Evolutionary conservation across 2,329 filamentous ascomycete genomes (phyloP), one percentile per base, ranked within the genome.

Genomic region (Capronia coronata): DNA sequence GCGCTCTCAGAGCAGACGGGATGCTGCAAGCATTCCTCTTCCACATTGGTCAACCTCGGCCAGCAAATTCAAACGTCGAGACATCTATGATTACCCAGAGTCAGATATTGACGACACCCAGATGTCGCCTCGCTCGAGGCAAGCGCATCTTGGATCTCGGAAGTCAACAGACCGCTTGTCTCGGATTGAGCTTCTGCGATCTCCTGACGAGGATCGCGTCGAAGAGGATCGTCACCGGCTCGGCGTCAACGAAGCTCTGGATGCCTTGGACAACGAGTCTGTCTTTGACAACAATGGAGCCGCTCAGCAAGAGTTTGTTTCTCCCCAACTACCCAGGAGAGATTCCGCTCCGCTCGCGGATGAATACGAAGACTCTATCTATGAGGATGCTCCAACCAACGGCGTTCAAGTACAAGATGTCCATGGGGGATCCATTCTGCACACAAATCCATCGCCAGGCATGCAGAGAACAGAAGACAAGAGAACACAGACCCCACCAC

Each of bases 101-200:
- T 60, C 58, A 19, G 58, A 60, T 19, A 60, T 60, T 19, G 58
- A 60, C 32, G 58, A 60, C 30, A 57, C 56, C 2, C 58, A 60
- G 29, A 59, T 60, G 58, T 58, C 57, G 39, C 57, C 57, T 13
- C 43, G 54, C 21, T 58, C 56, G 19, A 51, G 46, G 44, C 48
- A 48, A 45, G 45, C 45, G 38, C 46, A 35, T 27, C 43, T 49
- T 8, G 38, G 46, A 22, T 38, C 32, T 8, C 4, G 34, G 37
- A 50, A 32, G 38, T 52, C 46, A 14, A 43, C 25, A 16, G 49
- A 46, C 23, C 50, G 32, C 21, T 35, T 54, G 13, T 40, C 40
- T 11, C 45, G 19, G 13, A 52, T 54, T 34, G 48, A 47, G 32
- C 25, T 14, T 4, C 32, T 49, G 10, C 29, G 32, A 16, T 51